Evolutionary conservation across 306 rosid genomes (phyloP), one percentile per base, ranked within the genome.

Genomic region (Geum urbanum): DNA sequence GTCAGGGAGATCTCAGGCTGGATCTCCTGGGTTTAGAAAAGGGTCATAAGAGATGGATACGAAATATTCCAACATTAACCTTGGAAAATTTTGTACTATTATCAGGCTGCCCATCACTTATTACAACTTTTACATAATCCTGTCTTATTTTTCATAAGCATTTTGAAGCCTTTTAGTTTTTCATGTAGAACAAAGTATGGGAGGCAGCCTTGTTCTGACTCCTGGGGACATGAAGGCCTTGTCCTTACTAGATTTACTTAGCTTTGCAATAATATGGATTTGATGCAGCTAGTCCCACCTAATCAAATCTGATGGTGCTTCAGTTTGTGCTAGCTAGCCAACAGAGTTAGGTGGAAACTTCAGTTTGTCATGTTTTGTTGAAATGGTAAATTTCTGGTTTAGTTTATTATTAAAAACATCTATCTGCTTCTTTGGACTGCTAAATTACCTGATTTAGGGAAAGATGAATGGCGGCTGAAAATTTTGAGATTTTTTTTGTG

Each of bases 1-100:
- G 89, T 84, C 84, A 80, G 81, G 83, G 66, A 82, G 84, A 87
- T 89, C 87, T 66, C 84, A 82, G 74, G 87, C 89, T 85, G 82
- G 88, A 87, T 89, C 86, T 85, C 78, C 77, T 52, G 74, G 75
- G 70, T 61, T 79, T 61, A 27, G 63, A 56, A 76, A 47, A 81
- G 70, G 16, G 46, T 79, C 67, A 49, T 39, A 69, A 71, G 63
- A 83, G 59, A 70, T 70, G 71, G 63, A 86, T 70, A 56, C 72
- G 48, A 83, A 70, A 83, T 84, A 77, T 81, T 83, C 88, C 83
- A 76, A 81, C 79, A 74, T 68, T 43, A 79, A 37, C 7, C 74
- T 83, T 76, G 71, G 56, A 74, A 74, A 78, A 73, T 78, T 79
- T 68, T 74, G 59, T 40, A 44, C 79, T 65, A 69, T 60, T 40